These are phyloP conservation scores for Diplodia mutila DNA, from an alignment of 2,329 filamentous ascomycete genomes.

Conservation along the genomic window DNA sequence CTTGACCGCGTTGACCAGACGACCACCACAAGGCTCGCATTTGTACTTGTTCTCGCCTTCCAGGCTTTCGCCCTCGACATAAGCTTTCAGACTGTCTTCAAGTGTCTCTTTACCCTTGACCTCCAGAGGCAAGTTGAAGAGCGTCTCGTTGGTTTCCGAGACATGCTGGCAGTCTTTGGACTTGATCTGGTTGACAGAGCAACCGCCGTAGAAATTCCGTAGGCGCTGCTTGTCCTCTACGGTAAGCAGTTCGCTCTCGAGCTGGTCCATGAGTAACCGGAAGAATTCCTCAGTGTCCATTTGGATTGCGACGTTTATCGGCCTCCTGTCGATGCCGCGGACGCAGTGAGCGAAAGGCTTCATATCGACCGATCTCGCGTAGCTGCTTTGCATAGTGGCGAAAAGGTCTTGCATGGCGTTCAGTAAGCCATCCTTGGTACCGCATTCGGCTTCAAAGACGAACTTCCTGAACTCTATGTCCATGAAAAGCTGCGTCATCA, in stretches of 20 bases:
- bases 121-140: slow-evolving; percentile 93
- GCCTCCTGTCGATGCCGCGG: slow-evolving; percentile 77
- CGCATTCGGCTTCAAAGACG: slow-evolving; percentile 64
- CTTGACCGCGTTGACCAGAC: slow-evolving; percentile 88
- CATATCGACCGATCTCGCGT: slow-evolving; percentile 74
- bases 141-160: slow-evolving; percentile 85
- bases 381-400: slow-evolving; percentile 81
- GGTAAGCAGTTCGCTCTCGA: slow-evolving; percentile 78
- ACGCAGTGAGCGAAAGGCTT: slow-evolving; percentile 73
- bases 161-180: slow-evolving; percentile 94
- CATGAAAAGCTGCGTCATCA: slow-evolving; percentile 95
- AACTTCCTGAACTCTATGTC: slow-evolving; percentile 86
- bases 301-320: slow-evolving; percentile 85
- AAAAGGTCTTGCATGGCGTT: slow-evolving; percentile 81
- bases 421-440: slow-evolving; percentile 64
- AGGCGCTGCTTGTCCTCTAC: slow-evolving; percentile 72
- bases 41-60: slow-evolving; percentile 99
- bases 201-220: slow-evolving; percentile 85
- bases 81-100: slow-evolving; percentile 88
- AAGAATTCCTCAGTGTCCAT: slow-evolving; percentile 99
- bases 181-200: slow-evolving; percentile 91
- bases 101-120: slow-evolving; percentile 89
- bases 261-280: slow-evolving; percentile 87
- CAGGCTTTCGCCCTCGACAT: slow-evolving; percentile 94
- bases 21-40: slow-evolving; percentile 83